phyloP scores from a whole-genome alignment of 2,329 filamentous ascomycete species.

The Sphaerostilbella broomeana region DNA sequence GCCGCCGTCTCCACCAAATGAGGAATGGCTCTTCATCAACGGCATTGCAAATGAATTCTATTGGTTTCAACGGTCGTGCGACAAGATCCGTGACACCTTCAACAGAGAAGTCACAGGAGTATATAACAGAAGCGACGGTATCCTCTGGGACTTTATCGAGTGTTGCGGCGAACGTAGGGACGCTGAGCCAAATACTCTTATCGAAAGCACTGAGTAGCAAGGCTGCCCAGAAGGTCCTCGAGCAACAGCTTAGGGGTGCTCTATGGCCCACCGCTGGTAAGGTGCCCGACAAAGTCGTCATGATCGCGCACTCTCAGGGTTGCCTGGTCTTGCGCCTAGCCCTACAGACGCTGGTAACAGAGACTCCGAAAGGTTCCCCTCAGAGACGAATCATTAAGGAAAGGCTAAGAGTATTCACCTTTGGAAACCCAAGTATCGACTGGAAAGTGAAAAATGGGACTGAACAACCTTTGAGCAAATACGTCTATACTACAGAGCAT shows the following conservation, averaged over 20 bases:
- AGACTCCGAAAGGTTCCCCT: not conserved
- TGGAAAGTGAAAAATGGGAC: too few relatives aligned
- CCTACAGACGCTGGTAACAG: conserved; percentile 5
- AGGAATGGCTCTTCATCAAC: too few relatives aligned
- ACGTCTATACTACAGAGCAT: conserved; percentile 10
- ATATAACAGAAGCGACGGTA: conserved; percentile 14
- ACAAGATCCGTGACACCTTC: conserved; percentile 11
- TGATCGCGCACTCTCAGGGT: conserved; percentile 13
- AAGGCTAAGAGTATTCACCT: not conserved
- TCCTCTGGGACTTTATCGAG: conserved; percentile 15
- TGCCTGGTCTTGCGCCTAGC: conserved; percentile 7
- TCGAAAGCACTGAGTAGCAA: conserved; percentile 2
- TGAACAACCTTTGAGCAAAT: too few relatives aligned
- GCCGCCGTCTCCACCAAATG: too few relatives aligned
- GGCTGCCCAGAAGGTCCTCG: conserved; percentile 1
- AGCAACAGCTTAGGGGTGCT: too few relatives aligned
- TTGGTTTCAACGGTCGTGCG: too few relatives aligned
- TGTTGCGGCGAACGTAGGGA: conserved; percentile 10
- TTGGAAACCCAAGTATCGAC: conserved; percentile 13
- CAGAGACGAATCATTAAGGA: not conserved
- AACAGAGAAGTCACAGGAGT: conserved; percentile 11
- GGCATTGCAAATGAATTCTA: too few relatives aligned
- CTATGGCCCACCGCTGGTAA: too few relatives aligned
- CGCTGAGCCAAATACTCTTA: conserved; percentile 3
- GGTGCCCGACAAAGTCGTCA: conserved; percentile 5